These are phyloP conservation scores for Backusella morwellensis DNA, from an alignment of 192 early-diverging fungal genomes.

Conservation along the genomic window DNA sequence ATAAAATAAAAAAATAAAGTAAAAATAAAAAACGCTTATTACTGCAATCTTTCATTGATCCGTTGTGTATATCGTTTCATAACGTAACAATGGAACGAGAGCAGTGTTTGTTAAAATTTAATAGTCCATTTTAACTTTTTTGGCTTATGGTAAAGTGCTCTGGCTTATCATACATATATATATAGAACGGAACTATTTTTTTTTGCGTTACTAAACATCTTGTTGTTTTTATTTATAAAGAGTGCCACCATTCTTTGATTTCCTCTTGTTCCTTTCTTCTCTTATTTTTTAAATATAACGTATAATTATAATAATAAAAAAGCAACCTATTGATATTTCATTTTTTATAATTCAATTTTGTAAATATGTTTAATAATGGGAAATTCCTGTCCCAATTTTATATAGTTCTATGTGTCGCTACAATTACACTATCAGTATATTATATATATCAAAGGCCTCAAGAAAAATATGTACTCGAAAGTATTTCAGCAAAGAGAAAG, in stretches of 20 bases:
- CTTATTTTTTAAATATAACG: not conserved
- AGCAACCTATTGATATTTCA: not conserved
- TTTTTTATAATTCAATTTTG: not conserved
- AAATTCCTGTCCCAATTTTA: not conserved
- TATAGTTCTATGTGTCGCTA: not conserved
- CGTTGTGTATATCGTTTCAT: not conserved
- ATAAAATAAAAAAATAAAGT: too few relatives aligned
- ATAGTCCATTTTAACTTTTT: not conserved
- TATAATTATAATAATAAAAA: not conserved
- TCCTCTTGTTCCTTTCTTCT: not conserved
- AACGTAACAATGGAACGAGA: not conserved
- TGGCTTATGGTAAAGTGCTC: not conserved
- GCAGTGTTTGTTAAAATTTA: too few relatives aligned
- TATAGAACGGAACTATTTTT: not conserved
- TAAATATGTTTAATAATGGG: not conserved
- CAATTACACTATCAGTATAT: not conserved
- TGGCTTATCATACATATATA: not conserved
- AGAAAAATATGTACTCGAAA: not conserved
- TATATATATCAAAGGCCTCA: not conserved
- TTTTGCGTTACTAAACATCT: not conserved
- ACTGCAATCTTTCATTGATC: too few relatives aligned
- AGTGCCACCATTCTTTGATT: not conserved
- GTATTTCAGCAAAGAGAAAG: not conserved
- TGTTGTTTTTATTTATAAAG: not conserved
- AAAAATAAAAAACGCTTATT: too few relatives aligned